Evolutionary conservation across 306 rosid species (phyloP).

Genomic region (Luffa acutangula): DNA sequence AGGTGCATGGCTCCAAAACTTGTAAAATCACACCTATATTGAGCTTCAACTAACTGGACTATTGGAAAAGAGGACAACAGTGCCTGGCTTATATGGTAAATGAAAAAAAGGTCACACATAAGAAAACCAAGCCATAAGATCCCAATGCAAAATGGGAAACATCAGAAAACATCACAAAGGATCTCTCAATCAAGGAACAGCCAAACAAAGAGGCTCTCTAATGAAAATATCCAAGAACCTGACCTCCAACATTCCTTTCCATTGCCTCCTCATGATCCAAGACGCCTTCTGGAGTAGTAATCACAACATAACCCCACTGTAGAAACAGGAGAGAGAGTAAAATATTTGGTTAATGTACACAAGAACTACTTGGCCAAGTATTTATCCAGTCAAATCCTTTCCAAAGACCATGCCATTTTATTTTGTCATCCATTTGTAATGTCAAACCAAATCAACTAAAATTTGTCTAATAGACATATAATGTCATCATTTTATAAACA

Average conservation of each 20-base stretch:
- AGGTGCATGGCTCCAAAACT: too few relatives aligned
- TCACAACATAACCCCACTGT: slow-evolving; percentile 98
- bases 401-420: not conserved
- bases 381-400: not conserved
- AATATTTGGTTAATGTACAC: not conserved
- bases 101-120: not conserved
- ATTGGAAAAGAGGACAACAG: not conserved
- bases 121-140: not conserved
- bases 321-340: slow-evolving; percentile 4
- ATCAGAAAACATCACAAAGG: not conserved
- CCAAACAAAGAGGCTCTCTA: slow-evolving; percentile 8
- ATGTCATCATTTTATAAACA: not conserved
- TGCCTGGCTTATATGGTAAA: not conserved
- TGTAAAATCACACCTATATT: too few relatives aligned
- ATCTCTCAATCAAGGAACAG: not conserved
- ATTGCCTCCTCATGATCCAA: slow-evolving; percentile 93
- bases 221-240: slow-evolving; percentile 80
- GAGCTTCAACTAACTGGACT: too few relatives aligned
- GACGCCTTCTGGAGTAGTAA: slow-evolving; percentile 87
- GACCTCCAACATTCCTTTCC: slow-evolving; percentile 59
- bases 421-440: not conserved
- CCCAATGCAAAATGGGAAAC: not conserved
- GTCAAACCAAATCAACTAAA: not conserved
- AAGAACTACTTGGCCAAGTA: not conserved
- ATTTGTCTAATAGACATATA: not conserved